These are phyloP conservation scores for Pyrus bretschneideri DNA, from an alignment of 306 rosid genomes.

Conservation along the genomic window DNA sequence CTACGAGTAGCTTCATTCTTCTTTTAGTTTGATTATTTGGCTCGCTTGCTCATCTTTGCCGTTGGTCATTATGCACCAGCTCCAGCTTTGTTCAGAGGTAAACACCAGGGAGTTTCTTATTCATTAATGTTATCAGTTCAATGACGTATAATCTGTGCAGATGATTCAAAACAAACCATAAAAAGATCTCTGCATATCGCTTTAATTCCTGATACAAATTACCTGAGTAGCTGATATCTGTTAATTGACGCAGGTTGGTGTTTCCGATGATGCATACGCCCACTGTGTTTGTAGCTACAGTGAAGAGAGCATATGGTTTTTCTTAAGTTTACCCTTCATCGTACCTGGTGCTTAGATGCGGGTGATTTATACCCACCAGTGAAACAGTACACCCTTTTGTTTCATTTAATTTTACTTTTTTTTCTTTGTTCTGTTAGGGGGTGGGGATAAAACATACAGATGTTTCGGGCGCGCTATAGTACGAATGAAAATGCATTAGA, in stretches of 20 bases:
- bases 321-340: neutral
- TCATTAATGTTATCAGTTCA: neutral
- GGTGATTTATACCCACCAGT: neutral
- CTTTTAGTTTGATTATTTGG: constrained; percentile 17
- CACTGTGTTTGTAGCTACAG: neutral
- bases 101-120: neutral
- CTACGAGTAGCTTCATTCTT: constrained; percentile 11
- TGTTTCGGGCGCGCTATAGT: neutral
- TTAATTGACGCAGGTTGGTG: constrained; percentile 4
- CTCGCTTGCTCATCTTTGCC: constrained; percentile 14
- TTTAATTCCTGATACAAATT: neutral
- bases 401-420: neutral
- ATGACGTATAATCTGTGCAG: neutral
- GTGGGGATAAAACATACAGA: neutral
- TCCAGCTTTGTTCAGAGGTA: constrained; percentile 37
- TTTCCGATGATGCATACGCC: neutral
- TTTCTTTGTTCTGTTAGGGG: neutral
- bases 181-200: neutral
- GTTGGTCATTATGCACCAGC: constrained; percentile 16
- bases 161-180: neutral
- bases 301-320: neutral
- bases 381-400: neutral
- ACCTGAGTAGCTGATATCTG: neutral
- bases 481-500: neutral
- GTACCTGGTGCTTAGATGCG: neutral